These are phyloP conservation scores for Ogataea siamensis DNA, from an alignment of 805 yeast species.

Conservation along the genomic window DNA sequence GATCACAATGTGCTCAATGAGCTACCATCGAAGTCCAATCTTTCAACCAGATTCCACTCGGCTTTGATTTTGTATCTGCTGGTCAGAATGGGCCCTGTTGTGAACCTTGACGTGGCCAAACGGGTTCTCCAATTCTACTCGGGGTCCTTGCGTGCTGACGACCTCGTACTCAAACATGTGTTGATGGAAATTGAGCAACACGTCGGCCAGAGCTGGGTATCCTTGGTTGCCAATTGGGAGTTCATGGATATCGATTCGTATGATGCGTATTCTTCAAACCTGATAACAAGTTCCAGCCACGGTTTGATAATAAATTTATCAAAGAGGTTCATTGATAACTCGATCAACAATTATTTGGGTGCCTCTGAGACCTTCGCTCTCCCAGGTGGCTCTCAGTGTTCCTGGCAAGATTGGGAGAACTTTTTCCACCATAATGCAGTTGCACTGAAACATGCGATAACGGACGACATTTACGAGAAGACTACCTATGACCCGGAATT, in stretches of 20 bases:
- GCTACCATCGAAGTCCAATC: conserved; percentile 25
- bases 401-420: conserved; percentile 31
- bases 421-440: conserved; percentile 29
- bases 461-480: conserved; percentile 27
- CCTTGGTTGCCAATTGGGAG: conserved; percentile 64
- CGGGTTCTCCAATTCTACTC: conserved; percentile 51
- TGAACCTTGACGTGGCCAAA: conserved; percentile 47
- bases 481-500: conserved; percentile 69
- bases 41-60: conserved; percentile 39
- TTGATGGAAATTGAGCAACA: conserved; percentile 57
- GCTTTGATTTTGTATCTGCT: conserved; percentile 48
- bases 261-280: conserved; percentile 5
- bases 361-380: conserved; percentile 24
- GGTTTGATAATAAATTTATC: conserved; percentile 52
- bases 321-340: conserved; percentile 47
- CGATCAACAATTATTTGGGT: conserved; percentile 39
- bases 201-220: conserved; percentile 58
- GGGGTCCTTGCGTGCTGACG: conserved; percentile 65
- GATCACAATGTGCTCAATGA: conserved; percentile 37
- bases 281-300: conserved; percentile 24
- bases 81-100: conserved; percentile 46
- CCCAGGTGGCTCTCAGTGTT: neutral
- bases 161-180: conserved; percentile 56
- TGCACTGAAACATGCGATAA: conserved; percentile 10
- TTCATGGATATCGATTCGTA: conserved; percentile 34